A percentile compares a stretch with the other conserved stretches of the same genome.
Conservation (phyloP, 2,329 filamentous ascomycete species). For the Aspergillus fumigatus region DNA sequence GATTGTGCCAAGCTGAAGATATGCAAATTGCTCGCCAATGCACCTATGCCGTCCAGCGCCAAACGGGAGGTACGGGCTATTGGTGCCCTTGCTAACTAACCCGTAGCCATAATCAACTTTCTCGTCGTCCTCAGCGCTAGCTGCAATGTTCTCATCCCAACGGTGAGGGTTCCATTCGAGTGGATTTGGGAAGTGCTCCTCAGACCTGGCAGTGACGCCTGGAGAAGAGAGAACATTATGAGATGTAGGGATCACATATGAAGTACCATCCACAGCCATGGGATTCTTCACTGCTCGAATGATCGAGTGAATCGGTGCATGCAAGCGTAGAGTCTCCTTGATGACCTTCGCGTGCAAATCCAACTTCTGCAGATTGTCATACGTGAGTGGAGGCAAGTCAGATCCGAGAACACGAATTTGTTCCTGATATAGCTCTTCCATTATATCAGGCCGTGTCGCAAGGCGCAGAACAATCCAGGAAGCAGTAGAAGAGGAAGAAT, state of each 20-base stretch:
- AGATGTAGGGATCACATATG: conserved; percentile 73
- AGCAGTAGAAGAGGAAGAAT: conserved; percentile 78
- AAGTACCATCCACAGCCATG: conserved; percentile 76
- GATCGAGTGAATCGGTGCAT: conserved; percentile 92
- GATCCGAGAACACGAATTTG: conserved; percentile 69
- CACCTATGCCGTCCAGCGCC: conserved; percentile 89
- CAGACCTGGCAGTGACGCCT: conserved; percentile 69
- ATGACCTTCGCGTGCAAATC: conserved; percentile 79
- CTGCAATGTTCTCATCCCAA: conserved; percentile 63
- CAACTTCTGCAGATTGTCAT: conserved; percentile 72
- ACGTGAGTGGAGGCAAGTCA: conserved; percentile 69
- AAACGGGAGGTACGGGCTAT: conserved; percentile 88
- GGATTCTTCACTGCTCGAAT: conserved; percentile 87
- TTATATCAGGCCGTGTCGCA: conserved; percentile 70
- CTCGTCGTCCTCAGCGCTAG: conserved; percentile 55
- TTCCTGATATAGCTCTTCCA: conserved; percentile 78
- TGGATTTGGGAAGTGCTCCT: conserved; percentile 76
- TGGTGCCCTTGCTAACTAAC: conserved; percentile 82
- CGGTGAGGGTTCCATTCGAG: conserved; percentile 84
- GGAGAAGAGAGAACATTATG: conserved; percentile 82
- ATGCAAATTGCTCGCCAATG: conserved; percentile 96
- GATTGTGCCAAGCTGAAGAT: conserved; percentile 85
- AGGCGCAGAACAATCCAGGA: conserved; percentile 82
- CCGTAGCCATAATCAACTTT: conserved; percentile 94
- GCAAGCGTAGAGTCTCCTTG: conserved; percentile 86